These are phyloP conservation scores for Acanthamoeba triangularis DNA, from an alignment of 208 protist genomes.

Conservation along the genomic window DNA sequence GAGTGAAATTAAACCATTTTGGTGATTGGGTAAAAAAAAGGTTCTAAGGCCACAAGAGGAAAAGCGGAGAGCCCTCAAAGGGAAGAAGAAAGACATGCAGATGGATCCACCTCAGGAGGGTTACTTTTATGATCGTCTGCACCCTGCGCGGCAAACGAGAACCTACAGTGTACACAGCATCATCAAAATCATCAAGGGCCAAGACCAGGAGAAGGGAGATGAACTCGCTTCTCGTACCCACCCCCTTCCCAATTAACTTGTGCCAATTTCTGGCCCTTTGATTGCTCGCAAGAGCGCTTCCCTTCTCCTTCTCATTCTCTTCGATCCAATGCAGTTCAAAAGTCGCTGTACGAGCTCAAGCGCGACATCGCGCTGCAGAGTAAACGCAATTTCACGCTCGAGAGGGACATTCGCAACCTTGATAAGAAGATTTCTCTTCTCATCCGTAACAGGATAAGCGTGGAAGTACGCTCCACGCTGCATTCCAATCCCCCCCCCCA, in stretches of 20 bases:
- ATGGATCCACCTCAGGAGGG: conserved; percentile 22
- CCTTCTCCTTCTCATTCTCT: background rate
- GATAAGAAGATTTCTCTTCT: conserved; percentile 71
- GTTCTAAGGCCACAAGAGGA: background rate
- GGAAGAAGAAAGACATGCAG: too few species aligned
- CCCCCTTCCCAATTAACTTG: background rate
- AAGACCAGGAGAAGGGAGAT: conserved; percentile 70
- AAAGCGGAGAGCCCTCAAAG: too few species aligned
- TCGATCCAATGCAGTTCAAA: conserved; percentile 75
- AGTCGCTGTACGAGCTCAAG: conserved; percentile 83
- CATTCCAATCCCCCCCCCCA: too few species aligned
- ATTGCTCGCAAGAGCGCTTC: background rate
- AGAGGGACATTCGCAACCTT: conserved; percentile 67
- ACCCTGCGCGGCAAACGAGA: background rate
- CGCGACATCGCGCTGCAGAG: conserved; percentile 83
- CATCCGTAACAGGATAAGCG: conserved; percentile 40
- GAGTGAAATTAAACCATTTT: background rate
- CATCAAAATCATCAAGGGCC: conserved; percentile 61
- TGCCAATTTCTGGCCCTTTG: background rate
- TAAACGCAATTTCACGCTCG: conserved; percentile 84
- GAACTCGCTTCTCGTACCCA: conserved; percentile 36
- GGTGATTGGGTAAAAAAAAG: background rate
- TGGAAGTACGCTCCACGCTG: background rate
- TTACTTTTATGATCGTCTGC: background rate
- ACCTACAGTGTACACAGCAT: conserved; percentile 67